phyloP scores from a whole-genome alignment of 495 filamentous ascomycete species.

The Aspergillus cavernicola region DNA sequence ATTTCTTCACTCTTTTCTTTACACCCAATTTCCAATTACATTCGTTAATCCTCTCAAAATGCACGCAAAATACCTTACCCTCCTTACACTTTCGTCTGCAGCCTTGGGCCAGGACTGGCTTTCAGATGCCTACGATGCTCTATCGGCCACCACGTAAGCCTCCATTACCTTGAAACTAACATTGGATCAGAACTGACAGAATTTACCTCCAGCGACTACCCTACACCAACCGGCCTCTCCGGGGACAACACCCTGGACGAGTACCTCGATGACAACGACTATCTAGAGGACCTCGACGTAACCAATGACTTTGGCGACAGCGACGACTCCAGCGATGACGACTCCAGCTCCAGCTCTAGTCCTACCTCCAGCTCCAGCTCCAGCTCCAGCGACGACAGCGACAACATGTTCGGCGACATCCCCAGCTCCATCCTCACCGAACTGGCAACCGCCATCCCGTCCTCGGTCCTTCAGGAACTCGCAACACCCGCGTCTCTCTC shows the following conservation, averaged over 20 bases:
- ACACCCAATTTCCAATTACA: neutral
- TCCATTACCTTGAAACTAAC: neutral
- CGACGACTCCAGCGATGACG: neutral
- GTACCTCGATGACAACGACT: neutral
- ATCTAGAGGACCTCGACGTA: neutral
- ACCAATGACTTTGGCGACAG: neutral
- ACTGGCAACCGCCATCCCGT: neutral
- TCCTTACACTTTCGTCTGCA: neutral
- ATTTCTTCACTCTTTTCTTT: neutral
- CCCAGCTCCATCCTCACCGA: conserved; percentile 4
- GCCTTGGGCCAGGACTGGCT: conserved; percentile 3
- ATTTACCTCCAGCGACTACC: neutral
- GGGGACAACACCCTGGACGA: neutral
- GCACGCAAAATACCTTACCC: neutral
- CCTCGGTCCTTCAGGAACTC: neutral
- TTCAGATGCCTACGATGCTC: neutral
- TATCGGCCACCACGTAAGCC: neutral
- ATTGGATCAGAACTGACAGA: neutral
- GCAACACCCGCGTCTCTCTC: neutral
- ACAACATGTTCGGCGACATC: neutral
- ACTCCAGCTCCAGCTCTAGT: neutral
- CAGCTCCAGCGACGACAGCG: neutral
- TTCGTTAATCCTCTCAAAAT: neutral
- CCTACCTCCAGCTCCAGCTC: neutral
- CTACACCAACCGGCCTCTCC: neutral